Base-by-base conservation (phyloP, 2,329 filamentous ascomycete genomes). In the Scytalidium lignicola region DNA sequence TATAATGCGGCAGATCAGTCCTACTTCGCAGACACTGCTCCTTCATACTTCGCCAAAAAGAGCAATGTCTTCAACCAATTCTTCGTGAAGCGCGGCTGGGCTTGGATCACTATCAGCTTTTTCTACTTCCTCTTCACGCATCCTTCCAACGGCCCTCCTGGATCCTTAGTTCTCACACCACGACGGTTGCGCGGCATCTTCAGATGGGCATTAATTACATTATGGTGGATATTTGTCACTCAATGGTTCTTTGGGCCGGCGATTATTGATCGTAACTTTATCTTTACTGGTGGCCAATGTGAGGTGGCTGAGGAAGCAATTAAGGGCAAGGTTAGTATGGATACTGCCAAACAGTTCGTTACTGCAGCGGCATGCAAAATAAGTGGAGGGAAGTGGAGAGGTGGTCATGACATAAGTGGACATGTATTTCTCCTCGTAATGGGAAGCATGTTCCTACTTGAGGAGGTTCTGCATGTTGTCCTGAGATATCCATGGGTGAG, bases 211-310 rank as follows among this genome's bases (percentile, higher is more conserved):
- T 70, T 85, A 8, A 80, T 90, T 0, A 97, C 93, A 8, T 61
- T 70, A 1, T 85, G 84, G 69, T 99, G 93, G 93, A 74, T 90
- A 40, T 71, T 90, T 37, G 83, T 93, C 17, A 99, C 93, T 55
- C 93, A 97, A 73, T 97, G 93, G 93, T 97, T 84, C 67, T 96
- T 99, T 62, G 93, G 93, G 0, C 84, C 93, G 2, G 78, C 90
- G 18, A 74, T 99, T 44, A 92, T 97, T 60, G 93, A 99, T 66
- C 85, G 91, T 49, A 82, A 86, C 3, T 99, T 97, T 66, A 75
- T 82, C n/a, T 79, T 89, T 67, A 96, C 90, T 0, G 93, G 93
- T 2, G 93, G 93, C 1, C 80, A 79, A 61, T 99, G 93, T 66
- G 83, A 89, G 63, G 60, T 81, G 13, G 73, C 81, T 2, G 64